Base-by-base conservation (phyloP, 768 basidiomycete genomes). In the Suillus hirtellus region DNA sequence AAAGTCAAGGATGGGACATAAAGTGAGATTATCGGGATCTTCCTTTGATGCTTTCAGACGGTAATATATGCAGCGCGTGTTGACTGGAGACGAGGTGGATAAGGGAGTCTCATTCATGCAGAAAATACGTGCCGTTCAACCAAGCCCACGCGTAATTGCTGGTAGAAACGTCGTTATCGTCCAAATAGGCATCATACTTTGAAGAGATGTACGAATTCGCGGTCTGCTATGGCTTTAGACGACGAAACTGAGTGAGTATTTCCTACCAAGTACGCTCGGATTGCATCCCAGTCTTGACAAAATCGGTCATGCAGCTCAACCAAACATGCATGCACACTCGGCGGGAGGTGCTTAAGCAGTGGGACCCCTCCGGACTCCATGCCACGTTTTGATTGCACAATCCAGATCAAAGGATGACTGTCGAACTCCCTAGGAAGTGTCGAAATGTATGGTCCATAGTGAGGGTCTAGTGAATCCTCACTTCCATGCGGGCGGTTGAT, bases 1-100 rank as follows among this genome's bases (percentile, higher is more conserved):
- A 65, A 98, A 89, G 77, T 99, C 96, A 60, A 97, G 80, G 40
- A 97, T 81, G 10, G 96, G 96, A 64, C 92, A 92, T 63, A 99
- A 80, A 0, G 95, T 92, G 64, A 95, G 76, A 70, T 96, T 95
- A 72, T 94, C 85, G 35, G 85, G 80, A 68, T 88, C 81, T 12
- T 82, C 80, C 56, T 75, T 79, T 19, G 75, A 71, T 35, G 76
- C 69, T 66, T 79, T 83, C 49, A 88, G 74, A 64, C 84, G 87
- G 71, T 87, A 85, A 73, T 86, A 95, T 24, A 98, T 85, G 72
- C 91, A 95, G 55, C 96, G 87, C 6, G 96, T 98, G 73, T 99
- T 99, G 63, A 97, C 94, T 95, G 68, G 17, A 42, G 56, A 40
- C 66, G 50, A 67, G 46, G 54, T 60, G 58, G 31, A 66, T 56